Conservation (phyloP, 257 asterid genomes). For the Coffea eugenioides region DNA sequence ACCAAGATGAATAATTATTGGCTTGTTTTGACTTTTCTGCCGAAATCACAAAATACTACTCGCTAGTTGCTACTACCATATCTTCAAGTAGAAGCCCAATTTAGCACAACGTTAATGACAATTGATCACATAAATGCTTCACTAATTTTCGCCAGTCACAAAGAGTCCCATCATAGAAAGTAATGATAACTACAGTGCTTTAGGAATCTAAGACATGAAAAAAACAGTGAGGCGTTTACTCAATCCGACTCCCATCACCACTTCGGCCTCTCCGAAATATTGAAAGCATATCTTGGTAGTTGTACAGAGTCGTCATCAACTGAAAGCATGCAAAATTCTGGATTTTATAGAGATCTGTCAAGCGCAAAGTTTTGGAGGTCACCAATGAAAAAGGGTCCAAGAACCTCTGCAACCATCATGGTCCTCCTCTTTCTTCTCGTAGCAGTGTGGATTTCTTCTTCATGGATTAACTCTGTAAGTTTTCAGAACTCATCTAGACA, state of each 20-base stretch:
- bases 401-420: not conserved
- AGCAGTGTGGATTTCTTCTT: constrained; percentile 17
- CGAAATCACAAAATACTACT: not conserved
- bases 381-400: constrained; percentile 10
- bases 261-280: too few relatives aligned
- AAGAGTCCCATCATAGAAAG: too few relatives aligned
- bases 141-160: too few relatives aligned
- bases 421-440: constrained; percentile 9
- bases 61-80: too few relatives aligned
- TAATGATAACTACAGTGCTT: too few relatives aligned
- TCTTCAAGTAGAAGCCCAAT: not conserved
- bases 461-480: constrained; percentile 21
- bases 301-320: not conserved
- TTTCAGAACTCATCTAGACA: not conserved
- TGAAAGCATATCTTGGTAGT: not conserved
- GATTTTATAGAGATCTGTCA: not conserved
- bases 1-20: not conserved
- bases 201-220: not conserved
- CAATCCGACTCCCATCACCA: too few relatives aligned
- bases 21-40: not conserved
- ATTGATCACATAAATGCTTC: too few relatives aligned
- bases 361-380: not conserved
- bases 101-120: not conserved
- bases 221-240: not conserved
- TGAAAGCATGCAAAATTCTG: not conserved